phyloP scores from a whole-genome alignment of 225 moss, liverwort and hornwort genomes.

The Rhytidiadelphus loreus region DNA sequence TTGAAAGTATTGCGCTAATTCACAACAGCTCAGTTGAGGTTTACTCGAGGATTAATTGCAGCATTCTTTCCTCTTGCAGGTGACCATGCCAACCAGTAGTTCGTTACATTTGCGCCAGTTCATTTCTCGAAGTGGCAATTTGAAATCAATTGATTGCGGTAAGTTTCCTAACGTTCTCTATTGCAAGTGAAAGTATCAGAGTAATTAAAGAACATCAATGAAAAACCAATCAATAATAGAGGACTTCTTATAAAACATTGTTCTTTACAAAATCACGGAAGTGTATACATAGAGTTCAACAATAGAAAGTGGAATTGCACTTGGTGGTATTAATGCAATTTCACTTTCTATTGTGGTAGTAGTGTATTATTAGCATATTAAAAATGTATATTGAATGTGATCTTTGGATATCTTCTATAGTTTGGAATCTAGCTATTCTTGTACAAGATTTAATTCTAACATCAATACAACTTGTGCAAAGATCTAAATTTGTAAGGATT shows the following conservation, averaged over 20 bases:
- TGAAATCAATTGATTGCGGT: not conserved
- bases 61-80: not conserved
- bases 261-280: not conserved
- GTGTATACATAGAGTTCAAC: not conserved
- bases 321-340: not conserved
- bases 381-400: not conserved
- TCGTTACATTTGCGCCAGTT: not conserved
- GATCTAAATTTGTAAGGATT: not conserved
- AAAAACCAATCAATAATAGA: not conserved
- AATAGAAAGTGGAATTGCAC: not conserved
- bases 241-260: not conserved
- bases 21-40: not conserved
- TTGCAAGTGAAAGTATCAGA: not conserved
- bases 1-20: not conserved
- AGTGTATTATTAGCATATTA: not conserved
- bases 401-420: not conserved
- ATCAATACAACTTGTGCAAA: not conserved
- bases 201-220: not conserved
- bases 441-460: not conserved
- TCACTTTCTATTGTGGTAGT: not conserved
- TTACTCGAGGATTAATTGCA: not conserved
- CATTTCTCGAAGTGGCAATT: not conserved
- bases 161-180: not conserved
- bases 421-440: rapidly evolving
- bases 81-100: not conserved